Evolutionary conservation across 495 filamentous ascomycete genomes (phyloP).

Genomic region (Aspergillus cavernicola): DNA sequence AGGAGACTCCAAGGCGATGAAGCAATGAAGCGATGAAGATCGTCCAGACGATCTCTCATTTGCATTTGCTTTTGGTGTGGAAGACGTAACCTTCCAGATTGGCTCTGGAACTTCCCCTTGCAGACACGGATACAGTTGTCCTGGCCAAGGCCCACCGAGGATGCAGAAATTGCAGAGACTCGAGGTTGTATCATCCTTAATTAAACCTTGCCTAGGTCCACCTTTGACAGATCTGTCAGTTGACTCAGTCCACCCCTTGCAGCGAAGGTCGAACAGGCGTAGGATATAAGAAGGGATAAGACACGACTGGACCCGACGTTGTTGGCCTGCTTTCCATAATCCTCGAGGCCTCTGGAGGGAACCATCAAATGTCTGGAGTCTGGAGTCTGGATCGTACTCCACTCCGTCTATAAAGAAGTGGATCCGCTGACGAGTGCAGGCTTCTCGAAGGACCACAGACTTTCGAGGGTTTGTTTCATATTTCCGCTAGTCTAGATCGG

Average conservation of each 20-base stretch:
- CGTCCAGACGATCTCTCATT: neutral
- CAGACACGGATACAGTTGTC: conserved; percentile 7
- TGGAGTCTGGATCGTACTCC: too few relatives aligned
- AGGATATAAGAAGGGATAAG: neutral
- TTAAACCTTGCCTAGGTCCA: conserved; percentile 42
- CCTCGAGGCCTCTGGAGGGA: too few relatives aligned
- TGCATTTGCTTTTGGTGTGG: neutral
- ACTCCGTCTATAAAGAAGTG: too few relatives aligned
- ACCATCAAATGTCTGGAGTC: too few relatives aligned
- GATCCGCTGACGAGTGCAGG: conserved; percentile 20
- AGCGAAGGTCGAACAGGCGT: too few relatives aligned
- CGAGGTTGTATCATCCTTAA: conserved; percentile 36
- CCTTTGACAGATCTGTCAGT: conserved; percentile 19
- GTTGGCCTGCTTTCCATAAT: too few relatives aligned
- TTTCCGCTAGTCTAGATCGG: conserved; percentile 9
- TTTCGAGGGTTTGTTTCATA: conserved; percentile 18
- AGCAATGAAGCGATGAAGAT: neutral
- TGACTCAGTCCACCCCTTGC: too few relatives aligned
- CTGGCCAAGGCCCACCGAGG: conserved; percentile 32
- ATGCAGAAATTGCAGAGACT: conserved; percentile 15
- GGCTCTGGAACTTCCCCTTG: conserved; percentile 14
- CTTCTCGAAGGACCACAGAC: conserved; percentile 22
- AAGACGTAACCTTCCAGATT: too few relatives aligned
- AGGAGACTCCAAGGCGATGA: neutral
- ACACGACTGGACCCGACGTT: too few relatives aligned